Evolutionary conservation across 169 alveolate genomes (phyloP), one percentile per base, ranked within the genome.

Genomic region (Plasmodium cynomolgi): DNA sequence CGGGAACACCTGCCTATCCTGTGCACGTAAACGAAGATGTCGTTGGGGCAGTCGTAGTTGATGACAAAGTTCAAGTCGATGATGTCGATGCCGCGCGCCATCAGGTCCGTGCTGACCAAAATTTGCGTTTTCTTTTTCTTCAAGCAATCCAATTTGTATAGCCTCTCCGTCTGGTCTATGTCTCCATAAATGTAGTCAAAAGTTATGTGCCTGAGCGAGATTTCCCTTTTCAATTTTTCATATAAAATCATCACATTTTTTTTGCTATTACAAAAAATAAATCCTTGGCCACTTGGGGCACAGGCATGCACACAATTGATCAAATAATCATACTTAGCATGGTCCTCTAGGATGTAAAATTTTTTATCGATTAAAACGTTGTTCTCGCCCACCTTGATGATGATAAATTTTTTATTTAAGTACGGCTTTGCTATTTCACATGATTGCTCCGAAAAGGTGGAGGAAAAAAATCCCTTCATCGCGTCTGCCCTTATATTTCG

Each of bases 51-150:
- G 93, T 99, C 99, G 96, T 99, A 99, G 98, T 99, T 99, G 96
- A 99, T 98, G 81, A 99, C 99, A 75, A 99, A 97, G 7, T 99
- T 96, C 94, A 99, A 99, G 96, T 98, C 98, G 92, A 99, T 99
- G 56, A 99, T 99, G 95, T 99, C 99, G 73, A 99, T 98, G 82
- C 99, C 99, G 86, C 99, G 97, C 15, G 99, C 99, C 93, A 99
- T 96, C 90, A 99, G 97, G 96, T 99, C 99, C 39, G 99, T 99
- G 68, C 99, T 98, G 94, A 99, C 98, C 90, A 99, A 96, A 62
- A 99, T 99, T 95, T 99, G 99, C 83, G 99, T 97, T 34, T 99
- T 97, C 34, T 99, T 99, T 37, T 99, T 97, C 92, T 99, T 99
- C 98, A 99, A 99, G 95, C 98, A 99, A 83, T 99, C 98, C 99